Percentiles rank a stretch among this genome's conserved stretches.
phyloP scores from a whole-genome alignment of 805 yeast species.

The Jamesozyma rosinii region DNA sequence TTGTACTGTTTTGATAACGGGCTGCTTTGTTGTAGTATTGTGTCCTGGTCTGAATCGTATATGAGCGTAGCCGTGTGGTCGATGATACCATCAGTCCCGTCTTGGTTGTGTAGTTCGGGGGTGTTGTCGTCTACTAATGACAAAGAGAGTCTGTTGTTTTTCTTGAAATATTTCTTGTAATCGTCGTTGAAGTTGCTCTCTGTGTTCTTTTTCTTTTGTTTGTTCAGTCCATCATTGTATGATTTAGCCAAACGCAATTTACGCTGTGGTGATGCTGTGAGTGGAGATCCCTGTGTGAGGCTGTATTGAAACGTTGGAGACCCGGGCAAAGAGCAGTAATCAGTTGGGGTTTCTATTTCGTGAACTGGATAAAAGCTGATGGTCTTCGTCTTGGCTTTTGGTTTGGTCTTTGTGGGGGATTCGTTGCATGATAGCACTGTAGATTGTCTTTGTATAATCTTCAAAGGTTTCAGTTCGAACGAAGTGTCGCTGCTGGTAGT shows the following conservation, averaged over 20 bases:
- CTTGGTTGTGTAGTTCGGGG: neutral
- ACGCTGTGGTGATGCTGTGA: neutral
- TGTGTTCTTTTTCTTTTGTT: constrained; percentile 2
- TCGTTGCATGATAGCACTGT: neutral
- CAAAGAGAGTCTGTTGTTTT: constrained; percentile 29
- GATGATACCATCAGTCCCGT: constrained; percentile 3
- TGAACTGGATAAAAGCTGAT: neutral
- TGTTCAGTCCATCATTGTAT: constrained; percentile 21
- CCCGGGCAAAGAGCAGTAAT: constrained; percentile 11
- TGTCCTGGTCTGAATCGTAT: constrained; percentile 9
- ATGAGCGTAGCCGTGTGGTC: neutral
- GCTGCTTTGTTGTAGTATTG: constrained; percentile 5
- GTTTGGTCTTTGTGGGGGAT: neutral
- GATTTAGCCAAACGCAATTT: constrained; percentile 21
- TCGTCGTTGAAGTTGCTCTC: neutral
- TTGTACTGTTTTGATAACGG: constrained; percentile 1
- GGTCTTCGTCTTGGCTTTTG: neutral
- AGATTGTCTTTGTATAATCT: constrained; percentile 16
- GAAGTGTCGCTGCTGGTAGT: constrained; percentile 9
- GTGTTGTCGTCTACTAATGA: constrained; percentile 21
- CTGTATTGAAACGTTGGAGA: constrained; percentile 11
- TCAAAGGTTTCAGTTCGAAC: constrained; percentile 22
- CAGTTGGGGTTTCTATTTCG: neutral
- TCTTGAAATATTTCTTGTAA: constrained; percentile 17
- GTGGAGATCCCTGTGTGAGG: neutral